Conservation (phyloP, 208 protist genomes). For the Leishmania mexicana region DNA sequence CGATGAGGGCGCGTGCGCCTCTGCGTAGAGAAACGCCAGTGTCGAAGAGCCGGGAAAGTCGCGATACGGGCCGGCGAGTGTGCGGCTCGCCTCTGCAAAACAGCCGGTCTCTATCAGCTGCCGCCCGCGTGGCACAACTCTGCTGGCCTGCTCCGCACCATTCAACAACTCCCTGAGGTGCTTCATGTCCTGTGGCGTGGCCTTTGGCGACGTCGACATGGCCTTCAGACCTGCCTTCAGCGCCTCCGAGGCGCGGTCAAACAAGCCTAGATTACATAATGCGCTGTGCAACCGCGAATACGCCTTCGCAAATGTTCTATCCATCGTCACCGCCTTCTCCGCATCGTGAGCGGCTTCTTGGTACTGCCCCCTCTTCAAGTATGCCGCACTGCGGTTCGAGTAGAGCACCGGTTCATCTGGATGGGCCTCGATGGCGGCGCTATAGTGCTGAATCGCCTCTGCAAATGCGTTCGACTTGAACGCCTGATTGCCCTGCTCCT, state of each 20-base stretch:
- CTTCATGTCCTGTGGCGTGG: constrained; percentile 44
- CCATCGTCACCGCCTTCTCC: constrained; percentile 69
- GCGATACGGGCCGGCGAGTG: constrained; percentile 29
- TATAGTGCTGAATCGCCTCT: constrained; percentile 86
- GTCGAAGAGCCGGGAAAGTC: constrained; percentile 66
- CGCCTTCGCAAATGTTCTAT: constrained; percentile 82
- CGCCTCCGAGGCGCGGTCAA: constrained; percentile 54
- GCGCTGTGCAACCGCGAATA: constrained; percentile 87
- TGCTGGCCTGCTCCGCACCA: constrained; percentile 50
- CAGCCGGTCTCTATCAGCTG: constrained; percentile 42
- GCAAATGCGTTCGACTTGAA: constrained; percentile 81
- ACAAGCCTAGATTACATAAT: constrained; percentile 73
- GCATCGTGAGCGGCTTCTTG: constrained; percentile 64
- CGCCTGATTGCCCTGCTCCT: constrained; percentile 90
- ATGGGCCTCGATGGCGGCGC: constrained; percentile 76
- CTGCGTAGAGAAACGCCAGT: constrained; percentile 66
- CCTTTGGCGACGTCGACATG: constrained; percentile 19
- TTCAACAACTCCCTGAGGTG: constrained; percentile 49
- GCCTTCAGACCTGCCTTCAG: constrained; percentile 28
- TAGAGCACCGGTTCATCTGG: constrained; percentile 80
- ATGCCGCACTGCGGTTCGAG: constrained; percentile 93
- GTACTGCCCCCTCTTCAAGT: constrained; percentile 68
- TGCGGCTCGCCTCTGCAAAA: constrained; percentile 39
- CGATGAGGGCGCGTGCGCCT: constrained; percentile 45
- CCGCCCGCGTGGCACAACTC: constrained; percentile 36